Evolutionary conservation across 2,329 filamentous ascomycete genomes (phyloP).

Genomic region (Aspergillus sp.): DNA sequence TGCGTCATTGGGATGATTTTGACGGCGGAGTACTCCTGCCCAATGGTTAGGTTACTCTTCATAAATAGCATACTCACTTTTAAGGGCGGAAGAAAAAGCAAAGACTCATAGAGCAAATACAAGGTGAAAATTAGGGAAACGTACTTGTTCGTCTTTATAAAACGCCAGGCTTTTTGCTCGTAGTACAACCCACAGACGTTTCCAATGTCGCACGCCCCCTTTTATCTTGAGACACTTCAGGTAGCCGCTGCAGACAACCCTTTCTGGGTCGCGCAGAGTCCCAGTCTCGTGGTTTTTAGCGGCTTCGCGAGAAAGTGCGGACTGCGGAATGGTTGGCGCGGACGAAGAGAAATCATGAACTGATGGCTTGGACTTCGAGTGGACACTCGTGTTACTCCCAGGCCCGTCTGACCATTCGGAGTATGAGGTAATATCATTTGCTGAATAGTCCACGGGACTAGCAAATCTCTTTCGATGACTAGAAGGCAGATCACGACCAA

Average conservation of each 20-base stretch:
- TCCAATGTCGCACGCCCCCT: slow-evolving; percentile 83
- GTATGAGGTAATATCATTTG: slow-evolving; percentile 70
- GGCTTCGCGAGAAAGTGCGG: slow-evolving; percentile 50
- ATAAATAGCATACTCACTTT: background rate
- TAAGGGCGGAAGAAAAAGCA: background rate
- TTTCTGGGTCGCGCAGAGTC: slow-evolving; percentile 69
- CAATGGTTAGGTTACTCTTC: slow-evolving; percentile 1
- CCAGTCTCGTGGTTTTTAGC: slow-evolving; percentile 62
- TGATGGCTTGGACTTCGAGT: slow-evolving; percentile 26
- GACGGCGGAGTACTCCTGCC: slow-evolving; percentile 78
- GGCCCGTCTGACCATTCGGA: slow-evolving; percentile 78
- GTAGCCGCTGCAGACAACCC: slow-evolving; percentile 92
- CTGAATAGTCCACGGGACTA: slow-evolving; percentile 57
- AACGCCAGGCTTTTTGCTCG: slow-evolving; percentile 80
- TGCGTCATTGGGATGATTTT: slow-evolving; percentile 76
- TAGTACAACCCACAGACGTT: slow-evolving; percentile 88
- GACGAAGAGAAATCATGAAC: slow-evolving; percentile 30
- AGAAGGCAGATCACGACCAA: slow-evolving; percentile 30
- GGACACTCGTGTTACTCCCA: slow-evolving; percentile 26
- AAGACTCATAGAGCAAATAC: background rate
- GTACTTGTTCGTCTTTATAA: slow-evolving; percentile 77
- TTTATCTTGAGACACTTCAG: slow-evolving; percentile 81
- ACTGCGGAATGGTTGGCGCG: slow-evolving; percentile 30
- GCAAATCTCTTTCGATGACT: slow-evolving; percentile 28
- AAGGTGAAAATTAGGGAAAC: background rate